These are phyloP conservation scores for Podospora comata DNA, from an alignment of 495 filamentous ascomycete species.

Conservation along the genomic window DNA sequence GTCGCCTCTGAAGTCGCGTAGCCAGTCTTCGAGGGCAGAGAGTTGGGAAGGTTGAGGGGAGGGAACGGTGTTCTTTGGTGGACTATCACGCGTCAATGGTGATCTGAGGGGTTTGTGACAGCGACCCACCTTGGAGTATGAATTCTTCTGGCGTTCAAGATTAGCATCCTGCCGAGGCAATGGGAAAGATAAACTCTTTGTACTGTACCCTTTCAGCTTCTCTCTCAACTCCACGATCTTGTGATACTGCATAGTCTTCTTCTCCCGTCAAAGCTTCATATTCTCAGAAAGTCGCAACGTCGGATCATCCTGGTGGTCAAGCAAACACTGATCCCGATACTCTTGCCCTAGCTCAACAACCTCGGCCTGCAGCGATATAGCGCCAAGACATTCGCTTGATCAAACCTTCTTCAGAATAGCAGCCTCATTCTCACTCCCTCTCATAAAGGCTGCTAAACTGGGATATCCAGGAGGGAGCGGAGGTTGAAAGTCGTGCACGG, in stretches of 20 bases:
- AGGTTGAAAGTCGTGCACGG: too few relatives aligned
- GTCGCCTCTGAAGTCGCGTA: background rate
- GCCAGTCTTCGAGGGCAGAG: background rate
- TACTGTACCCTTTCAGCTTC: constrained; percentile 2
- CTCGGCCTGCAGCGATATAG: constrained; percentile 5
- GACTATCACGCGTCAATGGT: background rate
- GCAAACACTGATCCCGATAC: background rate
- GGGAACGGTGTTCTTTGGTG: background rate
- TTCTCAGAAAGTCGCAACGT: background rate
- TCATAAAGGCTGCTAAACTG: background rate
- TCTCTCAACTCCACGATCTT: background rate
- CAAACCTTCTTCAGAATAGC: background rate
- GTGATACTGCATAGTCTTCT: background rate
- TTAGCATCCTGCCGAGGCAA: too few relatives aligned
- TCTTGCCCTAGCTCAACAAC: background rate
- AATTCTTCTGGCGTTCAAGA: background rate
- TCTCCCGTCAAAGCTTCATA: background rate
- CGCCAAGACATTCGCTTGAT: background rate
- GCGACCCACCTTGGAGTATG: background rate
- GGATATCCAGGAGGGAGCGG: background rate
- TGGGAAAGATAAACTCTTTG: background rate
- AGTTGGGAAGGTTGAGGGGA: background rate
- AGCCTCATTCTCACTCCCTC: background rate
- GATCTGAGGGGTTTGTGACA: too few relatives aligned
- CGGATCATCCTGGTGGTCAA: background rate